Conservation (phyloP, 257 asterid genomes). For the Solanum sitiens region DNA sequence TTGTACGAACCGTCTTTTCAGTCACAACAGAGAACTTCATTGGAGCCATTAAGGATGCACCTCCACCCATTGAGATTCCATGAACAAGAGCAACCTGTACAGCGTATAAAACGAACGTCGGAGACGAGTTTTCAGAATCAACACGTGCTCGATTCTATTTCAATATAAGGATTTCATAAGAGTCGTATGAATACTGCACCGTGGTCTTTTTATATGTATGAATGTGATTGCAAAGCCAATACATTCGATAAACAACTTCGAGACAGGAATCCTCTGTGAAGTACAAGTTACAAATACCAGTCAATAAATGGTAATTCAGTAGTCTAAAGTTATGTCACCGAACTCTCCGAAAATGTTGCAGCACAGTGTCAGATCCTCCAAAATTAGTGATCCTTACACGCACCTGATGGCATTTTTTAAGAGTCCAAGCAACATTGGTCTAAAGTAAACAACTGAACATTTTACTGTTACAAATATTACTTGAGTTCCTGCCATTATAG, state of each 20-base stretch:
- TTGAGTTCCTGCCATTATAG: constrained; percentile 62
- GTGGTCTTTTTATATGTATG: constrained; percentile 71
- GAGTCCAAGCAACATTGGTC: neutral
- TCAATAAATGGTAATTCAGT: neutral
- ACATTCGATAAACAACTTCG: constrained; percentile 87
- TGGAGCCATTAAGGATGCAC: constrained; percentile 89
- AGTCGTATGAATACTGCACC: constrained; percentile 17
- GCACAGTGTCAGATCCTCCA: neutral
- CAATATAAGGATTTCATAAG: neutral
- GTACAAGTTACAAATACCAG: constrained; percentile 6
- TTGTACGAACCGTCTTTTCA: constrained; percentile 67
- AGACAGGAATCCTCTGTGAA: constrained; percentile 61
- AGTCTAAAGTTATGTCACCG: neutral
- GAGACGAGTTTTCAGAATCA: neutral
- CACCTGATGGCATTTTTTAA: neutral
- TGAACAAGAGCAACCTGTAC: constrained; percentile 77
- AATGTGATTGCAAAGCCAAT: constrained; percentile 95
- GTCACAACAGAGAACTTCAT: constrained; percentile 90
- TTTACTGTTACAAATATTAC: constrained; percentile 21
- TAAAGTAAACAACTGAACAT: neutral
- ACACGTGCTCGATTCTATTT: neutral
- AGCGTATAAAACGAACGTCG: neutral
- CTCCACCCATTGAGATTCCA: constrained; percentile 98
- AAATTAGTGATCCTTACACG: neutral
- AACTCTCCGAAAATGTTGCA: neutral